Evolutionary conservation across 2,329 filamentous ascomycete species (phyloP).

Genomic region (Bipolaris sorokiniana): DNA sequence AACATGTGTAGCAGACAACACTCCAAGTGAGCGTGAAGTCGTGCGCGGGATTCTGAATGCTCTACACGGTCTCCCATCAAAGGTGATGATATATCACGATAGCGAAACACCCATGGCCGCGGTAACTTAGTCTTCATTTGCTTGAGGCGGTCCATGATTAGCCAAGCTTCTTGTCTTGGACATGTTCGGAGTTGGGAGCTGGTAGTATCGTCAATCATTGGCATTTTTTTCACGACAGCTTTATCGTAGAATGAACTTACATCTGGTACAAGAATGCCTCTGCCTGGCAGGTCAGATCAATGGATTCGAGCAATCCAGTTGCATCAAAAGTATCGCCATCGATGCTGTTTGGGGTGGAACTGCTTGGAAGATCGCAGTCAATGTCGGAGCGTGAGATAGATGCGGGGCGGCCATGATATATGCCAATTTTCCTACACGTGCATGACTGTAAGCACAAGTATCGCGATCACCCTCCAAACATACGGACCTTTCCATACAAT

Average conservation of each 20-base stretch:
- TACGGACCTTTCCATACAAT: conserved; percentile 22
- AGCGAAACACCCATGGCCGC: conserved; percentile 8
- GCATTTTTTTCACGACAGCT: background rate
- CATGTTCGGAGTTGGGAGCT: conserved; percentile 15
- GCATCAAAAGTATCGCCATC: conserved; percentile 6
- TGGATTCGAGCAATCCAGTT: conserved; percentile 10
- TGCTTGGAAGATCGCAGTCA: conserved; percentile 16
- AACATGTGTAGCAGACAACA: conserved; percentile 22
- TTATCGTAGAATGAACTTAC: background rate
- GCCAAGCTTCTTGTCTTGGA: conserved; percentile 10
- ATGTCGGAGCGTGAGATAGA: conserved; percentile 19
- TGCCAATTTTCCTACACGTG: conserved; percentile 15
- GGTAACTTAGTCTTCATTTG: conserved; percentile 8
- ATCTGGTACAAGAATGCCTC: conserved; percentile 17
- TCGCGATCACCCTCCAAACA: background rate
- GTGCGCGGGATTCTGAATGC: conserved; percentile 4
- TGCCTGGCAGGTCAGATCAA: conserved; percentile 13
- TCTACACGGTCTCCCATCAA: background rate
- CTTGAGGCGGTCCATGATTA: conserved; percentile 11
- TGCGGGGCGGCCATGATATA: conserved; percentile 21
- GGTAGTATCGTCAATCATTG: background rate
- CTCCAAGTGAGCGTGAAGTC: conserved; percentile 13
- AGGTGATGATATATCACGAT: background rate
- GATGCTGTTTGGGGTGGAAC: background rate
- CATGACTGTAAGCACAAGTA: background rate